Evolutionary conservation across 148 eudicot species (phyloP), one percentile per base, ranked within the genome.

Genomic region (Persicaria tinctoria): DNA sequence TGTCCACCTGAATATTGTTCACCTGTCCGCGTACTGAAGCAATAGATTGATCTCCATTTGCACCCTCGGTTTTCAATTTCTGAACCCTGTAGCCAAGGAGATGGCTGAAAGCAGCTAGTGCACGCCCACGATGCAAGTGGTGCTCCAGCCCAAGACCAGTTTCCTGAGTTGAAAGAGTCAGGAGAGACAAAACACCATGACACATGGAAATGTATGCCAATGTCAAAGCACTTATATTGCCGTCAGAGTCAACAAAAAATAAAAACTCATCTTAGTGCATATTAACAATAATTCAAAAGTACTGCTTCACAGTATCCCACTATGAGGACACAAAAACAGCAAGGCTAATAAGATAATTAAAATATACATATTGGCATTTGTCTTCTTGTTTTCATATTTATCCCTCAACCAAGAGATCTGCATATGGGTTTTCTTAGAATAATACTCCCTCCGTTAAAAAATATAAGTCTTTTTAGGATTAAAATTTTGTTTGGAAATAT

Each of bases 41-140:
- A 80, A 79, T 86, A 76, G 91, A 79, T 82, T 85, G 84, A 62
- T 80, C 85, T 68, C 80, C 77, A 62, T 66, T 85, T 79, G 75
- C 64, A 81, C 75, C 76, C 51, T 87, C 91, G n/a, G 83, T 75
- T 80, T 88, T 91, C 80, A 90, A 79, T 80, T 78, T 88, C 64
- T 88, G 87, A 79, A 90, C 93, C 84, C 98, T 88, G 74, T 78
- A 80, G 46, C 82, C 80, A 76, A 94, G 96, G 78, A 94, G 83
- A 74, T 91, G 89, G 76, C 87, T 83, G 72, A 94, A 84, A 78
- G 97, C 97, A 56, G 97, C 96, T 78, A 94, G 76, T 70, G 96
- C 96, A 82, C 93, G 90, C 46, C 98, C 98, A 66, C 97, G 91
- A 85, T 91, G 96, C 89, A 94, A 87, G 79, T 94, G 89, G 72